Evolutionary conservation across 2,329 filamentous ascomycete species (phyloP).

Genomic region (Lachnellula cervina): DNA sequence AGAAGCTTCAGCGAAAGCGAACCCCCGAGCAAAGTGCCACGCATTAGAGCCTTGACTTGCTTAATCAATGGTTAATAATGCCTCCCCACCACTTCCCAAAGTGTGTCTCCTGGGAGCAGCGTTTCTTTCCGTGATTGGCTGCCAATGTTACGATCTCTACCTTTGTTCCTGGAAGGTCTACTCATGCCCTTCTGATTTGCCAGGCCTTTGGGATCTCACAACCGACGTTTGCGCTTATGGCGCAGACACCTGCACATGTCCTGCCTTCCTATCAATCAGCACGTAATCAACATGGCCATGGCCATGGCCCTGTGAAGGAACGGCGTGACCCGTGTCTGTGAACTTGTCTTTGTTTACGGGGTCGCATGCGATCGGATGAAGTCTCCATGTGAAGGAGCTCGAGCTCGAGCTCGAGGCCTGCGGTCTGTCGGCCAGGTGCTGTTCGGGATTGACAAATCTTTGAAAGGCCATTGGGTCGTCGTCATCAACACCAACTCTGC

Average conservation of each 20-base stretch:
- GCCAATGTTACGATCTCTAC: constrained; percentile 2
- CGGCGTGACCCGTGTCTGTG: constrained; percentile 6
- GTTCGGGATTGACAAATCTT: constrained; percentile 17
- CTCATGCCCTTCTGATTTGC: constrained; percentile 20
- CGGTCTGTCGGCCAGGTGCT: constrained; percentile 20
- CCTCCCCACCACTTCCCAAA: constrained; percentile 2
- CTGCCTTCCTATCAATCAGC: constrained; percentile 21
- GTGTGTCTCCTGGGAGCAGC: neutral
- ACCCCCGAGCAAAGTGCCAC: constrained; percentile 13
- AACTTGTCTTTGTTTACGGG: constrained; percentile 12
- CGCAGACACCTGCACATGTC: constrained; percentile 18
- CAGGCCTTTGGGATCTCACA: constrained; percentile 12
- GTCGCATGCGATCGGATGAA: constrained; percentile 1
- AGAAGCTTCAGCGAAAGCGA: constrained; percentile 13
- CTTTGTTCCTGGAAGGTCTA: constrained; percentile 18
- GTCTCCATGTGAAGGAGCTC: neutral
- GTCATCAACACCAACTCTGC: constrained; percentile 19
- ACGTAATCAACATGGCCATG: constrained; percentile 5
- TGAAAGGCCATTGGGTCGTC: constrained; percentile 22
- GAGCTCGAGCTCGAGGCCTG: neutral
- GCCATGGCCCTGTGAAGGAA: constrained; percentile 7
- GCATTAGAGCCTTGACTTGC: constrained; percentile 4
- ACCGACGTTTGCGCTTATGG: constrained; percentile 23
- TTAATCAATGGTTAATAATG: constrained; percentile 2
- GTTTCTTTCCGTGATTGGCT: constrained; percentile 1